Evolutionary conservation across 306 rosid species (phyloP).

Genomic region (Gastrolobium villosum): DNA sequence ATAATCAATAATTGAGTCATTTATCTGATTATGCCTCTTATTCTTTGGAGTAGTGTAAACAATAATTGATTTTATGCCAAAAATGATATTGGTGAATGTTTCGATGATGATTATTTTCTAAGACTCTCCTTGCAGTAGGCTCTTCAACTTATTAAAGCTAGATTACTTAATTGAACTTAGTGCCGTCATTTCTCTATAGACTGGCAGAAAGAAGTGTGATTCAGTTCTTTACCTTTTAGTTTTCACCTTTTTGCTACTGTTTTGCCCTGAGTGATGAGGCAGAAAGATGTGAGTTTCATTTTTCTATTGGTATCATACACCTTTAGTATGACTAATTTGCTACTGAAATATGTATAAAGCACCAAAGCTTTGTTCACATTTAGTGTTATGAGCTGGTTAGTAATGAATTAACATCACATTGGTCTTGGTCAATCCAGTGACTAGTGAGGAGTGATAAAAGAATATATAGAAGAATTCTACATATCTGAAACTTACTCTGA

Average conservation of each 20-base stretch:
- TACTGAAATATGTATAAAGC: neutral
- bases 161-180: neutral
- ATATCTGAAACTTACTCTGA: too few species aligned
- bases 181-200: neutral
- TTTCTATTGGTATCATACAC: neutral
- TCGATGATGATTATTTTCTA: neutral
- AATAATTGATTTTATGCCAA: slow-evolving; percentile 19
- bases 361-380: neutral
- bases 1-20: neutral
- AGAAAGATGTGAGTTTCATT: neutral
- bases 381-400: neutral
- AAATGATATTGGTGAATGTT: neutral
- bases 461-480: too few species aligned
- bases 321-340: neutral
- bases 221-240: neutral
- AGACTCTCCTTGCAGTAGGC: neutral
- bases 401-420: neutral
- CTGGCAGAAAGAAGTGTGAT: neutral
- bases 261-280: neutral
- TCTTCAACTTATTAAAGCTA: neutral
- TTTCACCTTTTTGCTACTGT: neutral
- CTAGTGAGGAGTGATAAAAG: too few species aligned
- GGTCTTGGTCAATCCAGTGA: too few species aligned
- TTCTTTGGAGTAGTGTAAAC: neutral
- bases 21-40: neutral